Base-by-base conservation (phyloP, 129 eudicot genomes). In the Ambrosia trifida region DNA sequence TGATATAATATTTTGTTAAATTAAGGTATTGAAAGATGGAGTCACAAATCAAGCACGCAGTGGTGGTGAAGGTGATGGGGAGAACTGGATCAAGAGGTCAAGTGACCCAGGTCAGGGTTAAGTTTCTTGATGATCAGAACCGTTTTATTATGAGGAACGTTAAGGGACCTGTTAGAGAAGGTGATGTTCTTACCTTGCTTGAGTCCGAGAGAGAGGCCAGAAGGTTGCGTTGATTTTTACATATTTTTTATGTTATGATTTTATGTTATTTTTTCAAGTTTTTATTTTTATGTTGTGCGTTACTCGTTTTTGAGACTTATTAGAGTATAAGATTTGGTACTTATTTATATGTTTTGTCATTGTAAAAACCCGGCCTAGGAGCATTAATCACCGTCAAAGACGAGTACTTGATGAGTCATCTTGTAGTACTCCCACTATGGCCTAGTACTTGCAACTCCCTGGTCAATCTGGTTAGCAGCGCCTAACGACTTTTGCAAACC, bases 161-260 rank as follows among this genome's bases (percentile, higher is more conserved):
- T n/a, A 80, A 80, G 17, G 84, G 84, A 17, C 84, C 84, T 0
- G 78, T 75, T 17, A 80, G 84, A 64, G 81, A 80, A 68, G 84
- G 84, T 76, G 84, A 80, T 64, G 81, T 69, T 64, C 84, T 80
- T 60, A 80, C 84, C n/a, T 58, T 80, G 73, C 84, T 80, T 18
- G 85, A 77, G 61, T 82, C 85, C 14, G 85, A 82, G 76, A 82
- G 82, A 75, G 85, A 81, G 66, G 85, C 85, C n/a, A 72, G 85
- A 76, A 81, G 85, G 71, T 74, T 81, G 73, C 81, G 78, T 60
- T 81, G 75, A 67, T 59, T 60, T 60, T 35, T 5, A 53, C 2
- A 2, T 17, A 4, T 24, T 64, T 51, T n/a, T 3, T 62, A 4
- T 28, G 1, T 4, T 4, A 35, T 70, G 24, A 11, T 31, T 4